Evolutionary conservation across 805 yeast genomes (phyloP), one percentile per base, ranked within the genome.

Genomic region (Candida arabinofermentans): DNA sequence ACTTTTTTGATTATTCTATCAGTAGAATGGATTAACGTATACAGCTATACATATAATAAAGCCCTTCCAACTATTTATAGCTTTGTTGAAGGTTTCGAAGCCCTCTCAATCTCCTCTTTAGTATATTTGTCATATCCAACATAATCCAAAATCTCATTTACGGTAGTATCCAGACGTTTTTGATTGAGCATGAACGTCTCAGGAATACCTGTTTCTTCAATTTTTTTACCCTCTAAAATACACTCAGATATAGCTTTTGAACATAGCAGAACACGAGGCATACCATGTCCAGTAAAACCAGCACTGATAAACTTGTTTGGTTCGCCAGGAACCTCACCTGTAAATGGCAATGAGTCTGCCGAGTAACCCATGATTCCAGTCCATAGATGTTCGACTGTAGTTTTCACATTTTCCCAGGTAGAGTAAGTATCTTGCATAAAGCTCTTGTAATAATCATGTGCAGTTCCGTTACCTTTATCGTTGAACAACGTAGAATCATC

Each of bases 221-320:
- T 30, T 2, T 42, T 23, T 2, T 43, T 26, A 2, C 48, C 16
- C 27, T 9, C 12, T 47, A 36, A n/a, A 14, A 22, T 12, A 26
- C 37, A 35, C 8, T 53, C 49, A 3, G 70, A 73, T 16, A 71
- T 42, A 1, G 70, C 71, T 42, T 68, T 64, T 9, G 71, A 73
- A 35, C 63, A 48, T 8, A 67, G 39, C 41, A 65, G 63, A 7
- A 70, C 67, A 30, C 76, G 57, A 27, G 77, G 75, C 76, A 73
- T 71, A 17, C 77, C 77, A 53, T 73, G 77, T 4, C 77, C 77
- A 32, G 68, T 66, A 54, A 70, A 73, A 0, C 77, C 77, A 5
- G 76, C 75, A 48, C 62, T 55, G n/a, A 67, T 54, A 44, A 52
- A 71, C 17, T 62, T 57, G 41, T 61, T 55, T 27, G 52, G 48